Base-by-base conservation (phyloP, 306 rosid species). In the Lathyrus oleraceus region DNA sequence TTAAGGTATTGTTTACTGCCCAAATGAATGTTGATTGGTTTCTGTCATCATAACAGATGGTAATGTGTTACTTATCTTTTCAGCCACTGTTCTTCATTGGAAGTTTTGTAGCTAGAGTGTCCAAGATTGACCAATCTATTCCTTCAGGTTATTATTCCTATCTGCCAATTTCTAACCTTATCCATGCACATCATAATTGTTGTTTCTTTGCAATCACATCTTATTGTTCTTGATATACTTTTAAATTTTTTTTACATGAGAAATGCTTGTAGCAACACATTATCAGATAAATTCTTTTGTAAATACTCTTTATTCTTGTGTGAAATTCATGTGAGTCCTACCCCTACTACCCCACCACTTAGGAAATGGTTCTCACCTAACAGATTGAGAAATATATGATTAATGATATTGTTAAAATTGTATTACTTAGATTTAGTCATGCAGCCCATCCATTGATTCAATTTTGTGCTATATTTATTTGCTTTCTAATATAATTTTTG, bases 81-180 rank as follows among this genome's bases (percentile, higher is more conserved):
- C 86, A 95, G 97, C 85, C 87, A 89, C 74, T 74, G 99, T 79
- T 82, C 74, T 52, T 79, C 91, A 64, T 76, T 95, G 92, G 96
- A 91, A 74, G 86, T 87, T 60, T 81, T 95, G 84, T 89, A 79
- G 86, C 95, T 95, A 1, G 87, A 87, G 38, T 87, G 99, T 78
- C 97, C 96, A 0, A 86, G 79, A 75, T 81, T 95, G 84, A 86
- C 92, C 32, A 95, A 91, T 79, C 95, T 89, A 54, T 89, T 86
- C 78, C 97, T 95, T 75, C 95, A 87, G 97, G 99, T 91, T 52
- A 81, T 67, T 59, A 5, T 63, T 77, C 54, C 47, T 57, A 14
- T 42, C 56, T 49, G 28, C 12, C 48, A 64, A 42, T 38, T 74
- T n/a, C n/a, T 60, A 52, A 62, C 52, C 16, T 56, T 19, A 51